These are phyloP conservation scores for Xylaria flabelliformis DNA, from an alignment of 495 filamentous ascomycete species.

Conservation along the genomic window DNA sequence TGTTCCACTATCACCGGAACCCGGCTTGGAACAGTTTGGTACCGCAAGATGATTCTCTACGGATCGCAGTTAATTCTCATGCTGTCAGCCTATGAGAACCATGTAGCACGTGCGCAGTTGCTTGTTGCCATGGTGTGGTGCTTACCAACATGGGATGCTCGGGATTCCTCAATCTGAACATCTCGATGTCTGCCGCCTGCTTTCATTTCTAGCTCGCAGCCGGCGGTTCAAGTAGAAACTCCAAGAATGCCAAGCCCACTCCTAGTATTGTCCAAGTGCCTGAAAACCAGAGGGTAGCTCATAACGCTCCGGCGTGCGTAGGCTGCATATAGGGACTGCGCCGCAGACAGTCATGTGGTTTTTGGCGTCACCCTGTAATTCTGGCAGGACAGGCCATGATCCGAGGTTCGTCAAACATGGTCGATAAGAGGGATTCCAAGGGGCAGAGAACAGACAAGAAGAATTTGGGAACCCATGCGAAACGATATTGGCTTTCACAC, in stretches of 20 bases:
- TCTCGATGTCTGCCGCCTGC: neutral
- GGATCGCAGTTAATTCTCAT: slow-evolving; percentile 5
- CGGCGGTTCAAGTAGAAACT: neutral
- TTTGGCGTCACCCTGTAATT: neutral
- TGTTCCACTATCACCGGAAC: slow-evolving; percentile 12
- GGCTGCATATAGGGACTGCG: neutral
- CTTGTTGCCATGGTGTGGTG: slow-evolving; percentile 9
- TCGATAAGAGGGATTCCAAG: neutral
- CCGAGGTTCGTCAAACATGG: slow-evolving; percentile 2
- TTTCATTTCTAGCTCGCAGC: slow-evolving; percentile 4
- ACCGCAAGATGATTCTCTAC: slow-evolving; percentile 12
- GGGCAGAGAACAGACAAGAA: neutral
- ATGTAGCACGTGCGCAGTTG: slow-evolving; percentile 20
- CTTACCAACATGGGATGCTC: neutral
- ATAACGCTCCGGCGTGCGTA: neutral
- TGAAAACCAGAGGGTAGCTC: neutral
- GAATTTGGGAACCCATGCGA: slow-evolving; percentile 2
- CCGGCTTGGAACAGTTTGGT: neutral
- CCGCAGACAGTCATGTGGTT: neutral
- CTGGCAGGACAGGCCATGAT: neutral
- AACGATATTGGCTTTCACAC: slow-evolving; percentile 11
- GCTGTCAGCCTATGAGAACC: neutral
- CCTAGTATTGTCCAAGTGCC: slow-evolving; percentile 1
- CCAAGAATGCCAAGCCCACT: neutral
- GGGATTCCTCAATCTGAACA: slow-evolving; percentile 3